Evolutionary conservation across 345 rosid genomes (phyloP).

Genomic region (Boechera divaricarpa): DNA sequence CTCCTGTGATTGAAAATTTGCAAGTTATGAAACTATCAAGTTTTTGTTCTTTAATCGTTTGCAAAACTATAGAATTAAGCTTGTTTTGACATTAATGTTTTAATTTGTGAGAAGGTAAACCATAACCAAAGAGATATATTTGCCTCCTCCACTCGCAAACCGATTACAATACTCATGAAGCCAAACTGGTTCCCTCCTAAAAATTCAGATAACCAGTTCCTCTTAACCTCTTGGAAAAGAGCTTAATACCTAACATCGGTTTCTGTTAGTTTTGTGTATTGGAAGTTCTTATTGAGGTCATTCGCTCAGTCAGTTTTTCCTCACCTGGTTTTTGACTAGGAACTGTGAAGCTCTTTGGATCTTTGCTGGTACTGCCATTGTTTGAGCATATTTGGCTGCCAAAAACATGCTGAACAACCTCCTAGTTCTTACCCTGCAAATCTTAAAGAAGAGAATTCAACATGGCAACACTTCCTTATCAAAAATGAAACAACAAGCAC

Average conservation of each 20-base stretch:
- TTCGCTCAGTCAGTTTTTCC: not conserved
- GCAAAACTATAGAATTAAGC: no score
- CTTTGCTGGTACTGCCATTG: not conserved
- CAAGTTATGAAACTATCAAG: not conserved
- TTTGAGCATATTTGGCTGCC: not conserved
- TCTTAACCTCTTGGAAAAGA: not conserved
- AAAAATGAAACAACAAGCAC: not conserved
- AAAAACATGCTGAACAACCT: slow-evolving; percentile 6
- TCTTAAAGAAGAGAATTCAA: slow-evolving; percentile 9
- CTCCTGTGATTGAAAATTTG: slow-evolving; percentile 7
- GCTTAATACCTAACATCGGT: not conserved
- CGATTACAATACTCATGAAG: not conserved
- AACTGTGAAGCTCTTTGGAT: not conserved
- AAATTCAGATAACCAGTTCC: not conserved
- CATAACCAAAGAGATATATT: not conserved
- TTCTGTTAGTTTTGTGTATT: not conserved
- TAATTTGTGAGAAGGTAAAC: not conserved
- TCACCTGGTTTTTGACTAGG: slow-evolving; percentile 1
- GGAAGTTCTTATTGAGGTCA: not conserved
- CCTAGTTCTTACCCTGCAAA: slow-evolving; percentile 22
- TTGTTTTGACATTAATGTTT: not conserved
- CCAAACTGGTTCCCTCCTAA: not conserved
- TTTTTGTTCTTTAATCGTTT: not conserved
- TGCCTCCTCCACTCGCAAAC: not conserved
- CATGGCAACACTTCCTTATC: not conserved